Evolutionary conservation across 1,284 basidiomycete species (phyloP).

Genomic region (Ustilago loliicola): DNA sequence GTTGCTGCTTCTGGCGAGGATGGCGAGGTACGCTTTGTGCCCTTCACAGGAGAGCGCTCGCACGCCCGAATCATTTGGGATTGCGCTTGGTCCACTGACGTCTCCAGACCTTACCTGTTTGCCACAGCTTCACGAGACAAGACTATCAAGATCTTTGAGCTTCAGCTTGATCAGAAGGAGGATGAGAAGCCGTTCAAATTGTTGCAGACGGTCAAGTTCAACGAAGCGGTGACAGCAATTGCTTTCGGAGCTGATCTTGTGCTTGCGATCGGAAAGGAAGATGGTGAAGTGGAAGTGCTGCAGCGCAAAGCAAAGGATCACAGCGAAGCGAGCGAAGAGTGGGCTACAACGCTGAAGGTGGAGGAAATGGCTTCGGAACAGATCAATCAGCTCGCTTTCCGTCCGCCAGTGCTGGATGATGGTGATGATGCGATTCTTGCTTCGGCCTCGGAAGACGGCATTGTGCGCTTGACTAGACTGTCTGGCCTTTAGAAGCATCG

Average conservation of each 20-base stretch:
- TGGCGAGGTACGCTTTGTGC: constrained; percentile 35
- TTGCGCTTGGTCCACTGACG: constrained; percentile 80
- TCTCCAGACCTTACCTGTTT: constrained; percentile 75
- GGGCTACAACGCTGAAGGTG: constrained; percentile 37
- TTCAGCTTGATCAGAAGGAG: constrained; percentile 11
- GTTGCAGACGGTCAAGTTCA: constrained; percentile 44
- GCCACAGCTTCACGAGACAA: constrained; percentile 96
- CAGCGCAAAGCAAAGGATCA: constrained; percentile 11
- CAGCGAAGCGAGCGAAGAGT: constrained; percentile 6
- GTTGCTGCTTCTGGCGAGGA: not conserved
- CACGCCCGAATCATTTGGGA: constrained; percentile 97
- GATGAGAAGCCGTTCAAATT: constrained; percentile 36
- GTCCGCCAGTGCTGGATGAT: constrained; percentile 51
- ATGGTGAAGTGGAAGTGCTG: constrained; percentile 83
- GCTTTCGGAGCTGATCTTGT: constrained; percentile 40
- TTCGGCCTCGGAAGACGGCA: constrained; percentile 58
- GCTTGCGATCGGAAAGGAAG: constrained; percentile 94
- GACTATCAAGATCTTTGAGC: constrained; percentile 75
- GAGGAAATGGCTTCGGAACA: constrained; percentile 56
- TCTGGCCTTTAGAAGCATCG: constrained; percentile 15
- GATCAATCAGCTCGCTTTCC: constrained; percentile 61
- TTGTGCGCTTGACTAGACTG: constrained; percentile 44
- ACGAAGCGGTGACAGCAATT: constrained; percentile 53
- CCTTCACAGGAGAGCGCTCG: constrained; percentile 76
- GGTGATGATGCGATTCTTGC: constrained; percentile 51